These are phyloP conservation scores for Acacia melanoxylon DNA, from an alignment of 306 rosid genomes.

Conservation along the genomic window DNA sequence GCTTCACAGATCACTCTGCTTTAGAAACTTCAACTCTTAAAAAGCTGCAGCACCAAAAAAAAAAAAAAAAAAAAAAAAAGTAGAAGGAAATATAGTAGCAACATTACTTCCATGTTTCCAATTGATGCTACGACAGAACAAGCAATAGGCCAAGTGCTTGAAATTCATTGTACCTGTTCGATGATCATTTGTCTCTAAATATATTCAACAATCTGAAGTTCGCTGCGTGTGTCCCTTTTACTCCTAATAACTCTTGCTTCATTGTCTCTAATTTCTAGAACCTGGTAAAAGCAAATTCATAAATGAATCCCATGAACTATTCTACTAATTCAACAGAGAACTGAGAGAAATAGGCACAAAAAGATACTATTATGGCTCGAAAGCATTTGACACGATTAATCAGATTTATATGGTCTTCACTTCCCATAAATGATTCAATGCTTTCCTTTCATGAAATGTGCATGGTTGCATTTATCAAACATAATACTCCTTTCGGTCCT, in stretches of 20 bases:
- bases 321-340: not conserved
- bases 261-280: slow-evolving; percentile 71
- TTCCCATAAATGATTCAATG: slow-evolving; percentile 8
- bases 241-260: slow-evolving; percentile 76
- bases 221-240: slow-evolving; percentile 54
- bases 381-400: not conserved
- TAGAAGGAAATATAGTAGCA: slow-evolving; percentile 3
- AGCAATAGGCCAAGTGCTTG: slow-evolving; percentile 9
- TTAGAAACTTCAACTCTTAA: too few relatives aligned
- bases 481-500: not conserved
- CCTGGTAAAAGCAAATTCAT: slow-evolving; percentile 48
- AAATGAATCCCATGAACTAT: slow-evolving; percentile 19
- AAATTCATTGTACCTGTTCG: slow-evolving; percentile 39
- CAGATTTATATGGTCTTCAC: slow-evolving; percentile 1
- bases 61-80: too few relatives aligned
- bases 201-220: slow-evolving; percentile 57
- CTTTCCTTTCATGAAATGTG: not conserved
- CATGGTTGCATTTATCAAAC: not conserved
- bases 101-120: not conserved
- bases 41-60: too few relatives aligned
- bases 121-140: slow-evolving; percentile 13
- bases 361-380: not conserved
- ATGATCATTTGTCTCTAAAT: slow-evolving; percentile 36
- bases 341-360: slow-evolving; percentile 16
- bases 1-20: too few relatives aligned